A percentile compares a stretch with the other conserved stretches of the same genome.
Evolutionary conservation across 2,329 filamentous ascomycete species (phyloP).

Genomic region (Raffaelea arxii): DNA sequence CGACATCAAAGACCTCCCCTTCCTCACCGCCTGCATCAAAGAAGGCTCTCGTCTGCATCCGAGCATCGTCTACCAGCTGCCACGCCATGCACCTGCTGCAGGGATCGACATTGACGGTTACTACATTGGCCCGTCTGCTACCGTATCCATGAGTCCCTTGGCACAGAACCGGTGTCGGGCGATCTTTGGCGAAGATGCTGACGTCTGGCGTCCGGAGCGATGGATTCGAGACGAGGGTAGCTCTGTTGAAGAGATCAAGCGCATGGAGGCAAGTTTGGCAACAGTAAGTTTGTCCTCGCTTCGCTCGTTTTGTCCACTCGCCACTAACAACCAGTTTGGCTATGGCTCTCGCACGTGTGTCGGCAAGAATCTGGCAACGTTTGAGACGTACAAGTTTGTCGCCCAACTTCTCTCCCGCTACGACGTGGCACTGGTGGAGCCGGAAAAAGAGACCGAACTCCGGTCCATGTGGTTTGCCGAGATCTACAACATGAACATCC

Average conservation of each 20-base stretch:
- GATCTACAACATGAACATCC: background rate
- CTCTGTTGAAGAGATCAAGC: background rate
- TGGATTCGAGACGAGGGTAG: background rate
- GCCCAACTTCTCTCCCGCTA: background rate
- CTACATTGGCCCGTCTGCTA: background rate
- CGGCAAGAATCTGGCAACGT: background rate
- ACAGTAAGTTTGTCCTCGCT: background rate
- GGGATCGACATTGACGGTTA: background rate
- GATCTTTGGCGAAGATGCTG: background rate
- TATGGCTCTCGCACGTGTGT: background rate
- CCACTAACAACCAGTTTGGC: background rate
- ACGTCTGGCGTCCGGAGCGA: background rate
- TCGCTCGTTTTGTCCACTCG: too few relatives aligned
- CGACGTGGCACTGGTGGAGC: background rate
- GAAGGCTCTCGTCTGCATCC: background rate
- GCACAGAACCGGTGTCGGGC: background rate
- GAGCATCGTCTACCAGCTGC: background rate
- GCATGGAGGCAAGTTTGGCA: background rate
- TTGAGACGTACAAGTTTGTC: background rate
- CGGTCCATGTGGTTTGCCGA: background rate
- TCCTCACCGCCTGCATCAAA: background rate
- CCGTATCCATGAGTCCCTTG: background rate
- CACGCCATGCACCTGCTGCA: background rate
- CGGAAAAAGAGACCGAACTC: background rate
- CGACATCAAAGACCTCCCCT: background rate